Percentiles rank a stretch among this genome's conserved stretches.
Evolutionary conservation across 108 stramenopile genomes (phyloP).

Genomic region (Discostella pseudostelligera): DNA sequence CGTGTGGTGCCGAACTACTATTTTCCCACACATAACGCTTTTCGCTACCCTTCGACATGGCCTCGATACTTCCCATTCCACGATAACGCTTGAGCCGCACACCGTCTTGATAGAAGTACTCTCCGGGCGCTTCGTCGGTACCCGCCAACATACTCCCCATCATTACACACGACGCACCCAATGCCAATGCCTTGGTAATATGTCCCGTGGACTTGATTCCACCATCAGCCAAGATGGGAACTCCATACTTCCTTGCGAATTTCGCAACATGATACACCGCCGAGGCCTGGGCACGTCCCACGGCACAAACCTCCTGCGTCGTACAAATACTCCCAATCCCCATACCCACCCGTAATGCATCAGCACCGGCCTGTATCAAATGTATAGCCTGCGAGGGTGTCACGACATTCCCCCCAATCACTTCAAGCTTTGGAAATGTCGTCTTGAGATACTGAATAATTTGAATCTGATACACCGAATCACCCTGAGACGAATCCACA

Average conservation of each 20-base stretch:
- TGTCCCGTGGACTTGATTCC: constrained; percentile 98
- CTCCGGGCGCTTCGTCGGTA: constrained; percentile 99
- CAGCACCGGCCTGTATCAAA: constrained; percentile 98
- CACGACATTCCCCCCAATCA: constrained; percentile 99
- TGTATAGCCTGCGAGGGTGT: constrained; percentile 95
- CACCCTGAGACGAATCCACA: constrained; percentile 99
- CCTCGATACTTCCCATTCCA: constrained; percentile 99
- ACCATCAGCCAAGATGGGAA: constrained; percentile 98
- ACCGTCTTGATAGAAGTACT: constrained; percentile 99
- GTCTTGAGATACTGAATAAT: constrained; percentile 93
- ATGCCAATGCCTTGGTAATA: constrained; percentile 96
- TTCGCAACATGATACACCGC: constrained; percentile 98
- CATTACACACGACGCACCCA: constrained; percentile 99
- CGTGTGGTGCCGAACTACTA: constrained; percentile 64
- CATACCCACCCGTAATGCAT: constrained; percentile 99
- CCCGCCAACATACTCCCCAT: constrained; percentile 99
- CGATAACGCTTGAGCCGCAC: constrained; percentile 99
- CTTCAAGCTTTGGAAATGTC: constrained; percentile 84
- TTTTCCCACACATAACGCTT: constrained; percentile 98
- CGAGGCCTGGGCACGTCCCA: constrained; percentile 98
- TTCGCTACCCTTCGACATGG: constrained; percentile 96
- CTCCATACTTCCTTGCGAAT: constrained; percentile 90
- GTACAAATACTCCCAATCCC: constrained; percentile 99
- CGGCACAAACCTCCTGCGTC: constrained; percentile 99
- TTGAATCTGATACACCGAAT: constrained; percentile 98